phyloP scores from a whole-genome alignment of 2,329 filamentous ascomycete genomes.

The Talaromyces sp. region DNA sequence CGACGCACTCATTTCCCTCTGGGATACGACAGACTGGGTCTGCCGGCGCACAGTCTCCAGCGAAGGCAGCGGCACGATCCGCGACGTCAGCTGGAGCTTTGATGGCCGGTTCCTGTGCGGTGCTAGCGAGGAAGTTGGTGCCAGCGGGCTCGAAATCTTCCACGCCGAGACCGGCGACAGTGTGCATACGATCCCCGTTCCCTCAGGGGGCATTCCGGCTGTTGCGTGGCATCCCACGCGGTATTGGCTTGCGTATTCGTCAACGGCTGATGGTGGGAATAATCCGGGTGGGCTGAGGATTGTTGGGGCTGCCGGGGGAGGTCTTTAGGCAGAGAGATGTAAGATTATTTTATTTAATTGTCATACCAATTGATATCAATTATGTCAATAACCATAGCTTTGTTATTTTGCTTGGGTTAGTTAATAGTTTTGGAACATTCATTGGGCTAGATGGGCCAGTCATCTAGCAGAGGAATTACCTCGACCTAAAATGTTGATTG shows the following conservation, averaged over 20 bases:
- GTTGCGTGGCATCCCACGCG: slow-evolving; percentile 47
- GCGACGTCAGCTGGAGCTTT: slow-evolving; percentile 46
- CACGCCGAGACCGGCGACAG: slow-evolving; percentile 47
- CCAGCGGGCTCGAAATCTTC: slow-evolving; percentile 43
- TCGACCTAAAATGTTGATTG: no score
- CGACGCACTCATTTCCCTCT: slow-evolving; percentile 46
- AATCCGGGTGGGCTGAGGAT: slow-evolving; percentile 42
- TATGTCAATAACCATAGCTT: no score
- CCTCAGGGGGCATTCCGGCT: slow-evolving; percentile 35
- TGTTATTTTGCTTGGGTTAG: no score
- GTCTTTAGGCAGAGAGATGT: slow-evolving; percentile 17
- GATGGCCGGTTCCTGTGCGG: slow-evolving; percentile 45
- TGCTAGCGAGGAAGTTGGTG: slow-evolving; percentile 42
- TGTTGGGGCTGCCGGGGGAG: slow-evolving; percentile 41
- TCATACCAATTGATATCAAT: no score
- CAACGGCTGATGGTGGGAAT: slow-evolving; percentile 37
- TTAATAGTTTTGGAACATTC: no score
- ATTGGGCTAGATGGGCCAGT: no score
- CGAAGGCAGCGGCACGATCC: slow-evolving; percentile 39
- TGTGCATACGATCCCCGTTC: slow-evolving; percentile 40
- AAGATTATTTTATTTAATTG: neutral
- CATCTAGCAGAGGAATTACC: no score
- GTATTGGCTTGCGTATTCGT: slow-evolving; percentile 47
- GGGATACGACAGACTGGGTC: slow-evolving; percentile 49
- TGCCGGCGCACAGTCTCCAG: slow-evolving; percentile 44